Conservation (phyloP, 2,329 filamentous ascomycete genomes). For the Geoglossum cookeanum region DNA sequence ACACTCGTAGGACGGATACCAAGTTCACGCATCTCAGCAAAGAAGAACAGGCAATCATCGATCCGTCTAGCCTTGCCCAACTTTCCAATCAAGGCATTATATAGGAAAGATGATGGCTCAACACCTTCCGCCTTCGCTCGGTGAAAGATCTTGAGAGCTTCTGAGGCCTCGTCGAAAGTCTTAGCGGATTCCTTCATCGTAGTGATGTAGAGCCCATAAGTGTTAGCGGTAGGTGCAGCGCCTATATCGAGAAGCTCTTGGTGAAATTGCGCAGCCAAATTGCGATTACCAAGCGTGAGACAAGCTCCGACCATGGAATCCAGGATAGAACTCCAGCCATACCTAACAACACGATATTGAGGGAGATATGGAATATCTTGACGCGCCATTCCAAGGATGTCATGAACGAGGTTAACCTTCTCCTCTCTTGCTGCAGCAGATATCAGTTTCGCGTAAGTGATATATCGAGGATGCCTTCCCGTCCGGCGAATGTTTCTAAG, state of each 20-base stretch:
- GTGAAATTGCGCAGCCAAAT: slow-evolving; percentile 69
- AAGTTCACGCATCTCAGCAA: slow-evolving; percentile 86
- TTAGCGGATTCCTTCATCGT: slow-evolving; percentile 92
- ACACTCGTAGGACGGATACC: slow-evolving; percentile 92
- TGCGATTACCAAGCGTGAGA: slow-evolving; percentile 62
- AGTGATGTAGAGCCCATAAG: slow-evolving; percentile 97
- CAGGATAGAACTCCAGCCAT: slow-evolving; percentile 90
- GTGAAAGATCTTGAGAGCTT: slow-evolving; percentile 94
- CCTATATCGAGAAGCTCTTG: slow-evolving; percentile 84
- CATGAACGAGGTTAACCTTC: slow-evolving; percentile 63
- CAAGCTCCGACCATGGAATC: slow-evolving; percentile 94
- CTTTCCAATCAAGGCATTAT: slow-evolving; percentile 96
- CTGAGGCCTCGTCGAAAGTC: slow-evolving; percentile 92
- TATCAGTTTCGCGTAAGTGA: slow-evolving; percentile 92
- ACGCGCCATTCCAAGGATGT: slow-evolving; percentile 77
- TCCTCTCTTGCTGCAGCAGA: slow-evolving; percentile 70
- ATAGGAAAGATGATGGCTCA: slow-evolving; percentile 88
- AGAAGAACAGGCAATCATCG: slow-evolving; percentile 95
- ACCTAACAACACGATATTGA: slow-evolving; percentile 73
- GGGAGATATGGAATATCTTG: slow-evolving; percentile 69
- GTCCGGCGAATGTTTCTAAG: slow-evolving; percentile 87
- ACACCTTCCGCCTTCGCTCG: slow-evolving; percentile 86
- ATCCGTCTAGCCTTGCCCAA: slow-evolving; percentile 94
- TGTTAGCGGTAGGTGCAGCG: slow-evolving; percentile 84
- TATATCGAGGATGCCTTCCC: slow-evolving; percentile 82